These are phyloP conservation scores for Articulospora tetracladia DNA, from an alignment of 495 filamentous ascomycete genomes.

Conservation along the genomic window DNA sequence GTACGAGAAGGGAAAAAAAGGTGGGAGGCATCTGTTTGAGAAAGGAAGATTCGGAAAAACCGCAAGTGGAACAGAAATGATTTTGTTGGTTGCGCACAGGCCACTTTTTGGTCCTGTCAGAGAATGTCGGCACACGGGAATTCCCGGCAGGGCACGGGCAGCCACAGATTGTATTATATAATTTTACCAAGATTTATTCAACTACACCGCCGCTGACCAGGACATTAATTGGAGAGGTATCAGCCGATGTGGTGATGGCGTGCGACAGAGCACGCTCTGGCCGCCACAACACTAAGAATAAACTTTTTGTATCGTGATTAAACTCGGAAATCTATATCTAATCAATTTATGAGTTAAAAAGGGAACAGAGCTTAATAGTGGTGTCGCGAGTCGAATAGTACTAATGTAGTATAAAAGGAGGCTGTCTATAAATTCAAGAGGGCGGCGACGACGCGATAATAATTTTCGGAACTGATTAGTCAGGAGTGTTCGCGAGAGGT, in stretches of 20 bases:
- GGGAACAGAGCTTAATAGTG: constrained; percentile 2
- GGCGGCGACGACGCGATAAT: constrained; percentile 10
- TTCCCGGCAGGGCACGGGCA: neutral
- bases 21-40: too few relatives aligned
- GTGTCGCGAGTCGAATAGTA: constrained; percentile 9
- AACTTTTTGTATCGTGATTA: neutral
- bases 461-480: constrained; percentile 11
- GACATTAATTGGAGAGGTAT: constrained; percentile 4
- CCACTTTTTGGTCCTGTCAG: constrained; percentile 3
- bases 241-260: constrained; percentile 3
- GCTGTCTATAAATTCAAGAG: constrained; percentile 6
- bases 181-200: constrained; percentile 2
- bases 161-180: constrained; percentile 5
- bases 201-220: neutral
- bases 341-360: constrained; percentile 7
- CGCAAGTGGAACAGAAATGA: neutral
- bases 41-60: constrained; percentile 1
- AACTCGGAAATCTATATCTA: constrained; percentile 7
- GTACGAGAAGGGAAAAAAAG: too few relatives aligned
- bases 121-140: constrained; percentile 1
- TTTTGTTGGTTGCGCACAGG: constrained; percentile 3
- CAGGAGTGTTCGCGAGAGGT: constrained; percentile 3
- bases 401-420: constrained; percentile 8
- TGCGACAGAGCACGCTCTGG: constrained; percentile 1
- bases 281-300: constrained; percentile 4